Evolutionary conservation across 176 grass and related monocot genomes (phyloP), one percentile per base, ranked within the genome.

Genomic region (Ensete glaucum): DNA sequence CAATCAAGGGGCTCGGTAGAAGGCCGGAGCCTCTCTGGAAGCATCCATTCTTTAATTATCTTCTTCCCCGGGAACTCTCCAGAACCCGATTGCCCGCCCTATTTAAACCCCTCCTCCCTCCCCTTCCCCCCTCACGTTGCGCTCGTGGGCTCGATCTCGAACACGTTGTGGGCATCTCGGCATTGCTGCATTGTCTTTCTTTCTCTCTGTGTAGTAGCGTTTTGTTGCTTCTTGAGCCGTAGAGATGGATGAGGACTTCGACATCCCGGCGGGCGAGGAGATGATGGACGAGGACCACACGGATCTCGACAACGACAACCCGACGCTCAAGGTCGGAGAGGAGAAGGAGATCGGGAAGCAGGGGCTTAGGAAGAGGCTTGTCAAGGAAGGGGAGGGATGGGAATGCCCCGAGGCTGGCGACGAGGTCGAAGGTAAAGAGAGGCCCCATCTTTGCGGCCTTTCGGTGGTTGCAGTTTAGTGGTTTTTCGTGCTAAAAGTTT

Each of bases 391-490:
- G 0, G 82, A 89, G 20, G 82, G 88, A 19, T 82, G 55, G 80
- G 77, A 67, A 10, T 76, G 54, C 26, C 92, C 92, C 17, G 82
- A 59, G 74, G 73, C 22, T 53, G 86, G 92, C 63, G 88, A 96
- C 81, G 92, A 96, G 71, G 92, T 91, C 53, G 62, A 91, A 91
- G 92, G 92, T 96, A 77, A 56, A 62, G 57, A 62, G n/a, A 17
- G 20, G 7, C 9, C 17, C 17, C 15, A 19, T 62, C 9, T 62
- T 17, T 58, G 5, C 17, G 13, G 3, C 17, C 21, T 11, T 9
- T 65, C 24, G 16, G 22, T 27, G 10, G 57, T 64, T 25, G 54
- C 10, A 20, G 2, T 63, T 76, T 8, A 21, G 11, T 27, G 56
- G 24, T 9, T 66, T 24, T 53, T 71, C 11, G 20, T 26, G 50